Conservation (phyloP, 1,139 yeast genomes). For the Candida sp. region DNA sequence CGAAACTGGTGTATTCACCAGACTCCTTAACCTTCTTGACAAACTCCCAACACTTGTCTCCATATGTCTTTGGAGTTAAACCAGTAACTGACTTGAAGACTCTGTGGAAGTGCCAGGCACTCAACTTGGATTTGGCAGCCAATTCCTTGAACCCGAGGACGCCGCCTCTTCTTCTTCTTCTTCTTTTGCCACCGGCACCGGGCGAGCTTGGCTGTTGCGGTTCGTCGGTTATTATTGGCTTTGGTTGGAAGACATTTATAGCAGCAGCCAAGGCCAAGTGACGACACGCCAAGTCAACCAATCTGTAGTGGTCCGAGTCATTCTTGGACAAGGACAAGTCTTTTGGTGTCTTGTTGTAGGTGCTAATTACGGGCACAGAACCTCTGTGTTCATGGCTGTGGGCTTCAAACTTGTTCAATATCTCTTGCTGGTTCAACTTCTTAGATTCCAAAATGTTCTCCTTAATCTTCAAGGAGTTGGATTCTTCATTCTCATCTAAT, state of each 20-base stretch:
- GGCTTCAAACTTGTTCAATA: constrained; percentile 21
- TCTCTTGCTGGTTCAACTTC: constrained; percentile 30
- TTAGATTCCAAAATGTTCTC: constrained; percentile 41
- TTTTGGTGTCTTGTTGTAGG: constrained; percentile 26
- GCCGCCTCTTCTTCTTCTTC: constrained; percentile 79
- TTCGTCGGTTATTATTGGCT: constrained; percentile 10
- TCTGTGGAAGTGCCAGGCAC: constrained; percentile 96
- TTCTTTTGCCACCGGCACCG: constrained; percentile 27
- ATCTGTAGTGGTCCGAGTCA: constrained; percentile 69
- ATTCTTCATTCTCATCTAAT: constrained; percentile 50
- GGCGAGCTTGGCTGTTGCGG: constrained; percentile 22
- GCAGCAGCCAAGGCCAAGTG: constrained; percentile 87
- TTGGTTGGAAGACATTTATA: constrained; percentile 45
- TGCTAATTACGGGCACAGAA: constrained; percentile 12
- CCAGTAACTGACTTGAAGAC: constrained; percentile 88
- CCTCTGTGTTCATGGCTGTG: constrained; percentile 7
- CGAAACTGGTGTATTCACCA: constrained; percentile 18
- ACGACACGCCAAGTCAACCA: constrained; percentile 82
- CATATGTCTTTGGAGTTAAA: constrained; percentile 86
- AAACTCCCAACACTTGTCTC: constrained; percentile 84
- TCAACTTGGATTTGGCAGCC: constrained; percentile 81
- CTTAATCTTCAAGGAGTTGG: constrained; percentile 40
- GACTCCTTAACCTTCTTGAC: constrained; percentile 43
- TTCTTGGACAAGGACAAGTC: constrained; percentile 49
- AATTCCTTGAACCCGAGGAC: constrained; percentile 87